These are phyloP conservation scores for Asterophora parasitica DNA, from an alignment of 768 basidiomycete genomes.

Conservation along the genomic window DNA sequence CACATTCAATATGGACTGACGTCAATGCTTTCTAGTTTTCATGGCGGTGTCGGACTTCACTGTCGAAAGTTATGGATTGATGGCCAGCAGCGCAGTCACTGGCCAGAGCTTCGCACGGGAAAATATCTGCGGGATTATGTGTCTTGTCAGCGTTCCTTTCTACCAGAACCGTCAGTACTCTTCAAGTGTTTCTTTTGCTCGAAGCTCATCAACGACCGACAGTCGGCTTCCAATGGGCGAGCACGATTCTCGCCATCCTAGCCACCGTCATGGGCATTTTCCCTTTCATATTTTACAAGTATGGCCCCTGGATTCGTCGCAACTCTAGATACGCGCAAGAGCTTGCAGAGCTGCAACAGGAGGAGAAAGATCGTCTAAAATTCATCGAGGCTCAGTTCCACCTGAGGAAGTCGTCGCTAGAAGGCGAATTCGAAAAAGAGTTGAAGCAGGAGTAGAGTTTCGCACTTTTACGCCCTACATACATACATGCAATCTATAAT, in stretches of 20 bases:
- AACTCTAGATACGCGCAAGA: constrained; percentile 18
- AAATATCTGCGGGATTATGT: constrained; percentile 17
- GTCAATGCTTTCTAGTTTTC: constrained; percentile 11
- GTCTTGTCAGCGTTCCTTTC: constrained; percentile 15
- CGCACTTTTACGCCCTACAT: too few species aligned
- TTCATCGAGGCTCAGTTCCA: constrained; percentile 12
- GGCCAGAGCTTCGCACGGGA: constrained; percentile 22
- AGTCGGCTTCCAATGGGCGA: constrained; percentile 20
- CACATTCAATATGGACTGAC: neutral
- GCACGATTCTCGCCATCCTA: constrained; percentile 18
- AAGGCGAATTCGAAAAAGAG: neutral
- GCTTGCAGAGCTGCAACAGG: constrained; percentile 15
- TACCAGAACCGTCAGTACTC: constrained; percentile 15
- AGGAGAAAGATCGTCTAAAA: constrained; percentile 14
- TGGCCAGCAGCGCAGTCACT: constrained; percentile 21
- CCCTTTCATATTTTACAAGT: constrained; percentile 19
- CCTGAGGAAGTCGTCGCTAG: neutral
- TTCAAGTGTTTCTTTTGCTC: neutral
- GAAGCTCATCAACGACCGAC: too few species aligned
- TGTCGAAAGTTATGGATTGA: constrained; percentile 19
- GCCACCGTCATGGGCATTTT: constrained; percentile 18
- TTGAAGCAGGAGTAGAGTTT: too few species aligned
- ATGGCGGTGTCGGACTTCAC: constrained; percentile 20
- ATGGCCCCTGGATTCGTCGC: constrained; percentile 16
- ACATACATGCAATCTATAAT: too few species aligned